Evolutionary conservation across 768 basidiomycete species (phyloP), one percentile per base, ranked within the genome.

Genomic region (Hygrocybe coccinea): DNA sequence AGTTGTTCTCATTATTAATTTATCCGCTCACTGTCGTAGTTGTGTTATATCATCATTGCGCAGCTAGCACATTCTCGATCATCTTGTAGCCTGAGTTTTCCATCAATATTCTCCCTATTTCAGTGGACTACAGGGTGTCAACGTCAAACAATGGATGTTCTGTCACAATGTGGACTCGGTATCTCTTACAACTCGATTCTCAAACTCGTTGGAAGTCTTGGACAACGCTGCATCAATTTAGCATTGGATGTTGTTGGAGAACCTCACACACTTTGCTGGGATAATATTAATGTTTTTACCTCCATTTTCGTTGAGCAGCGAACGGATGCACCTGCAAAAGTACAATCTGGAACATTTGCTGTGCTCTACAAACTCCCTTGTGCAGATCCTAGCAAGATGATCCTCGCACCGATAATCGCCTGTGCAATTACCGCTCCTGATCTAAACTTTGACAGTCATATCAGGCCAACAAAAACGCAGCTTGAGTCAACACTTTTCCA

Each of bases 291-390:
- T 38, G 45, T 69, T 21, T 63, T 55, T 0, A 65, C 60, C 1
- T 72, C 71, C 1, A 72, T 67, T n/a, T 64, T 60, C 38, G 60
- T 71, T 22, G 70, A 74, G 54, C 69, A 74, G 52, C 44, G 56
- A 0, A 56, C 58, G 3, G 50, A 56, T 19, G 60, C 60, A 1
- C 62, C 63, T 11, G 61, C 55, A 34, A 75, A 73, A 55, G 73
- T 73, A 6, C 69, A 71, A 41, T 72, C 71, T 2, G 71, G 73
- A 3, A 74, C 71, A 0, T 68, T 71, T 47, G 35, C 62, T 4
- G 58, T 71, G 5, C 50, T 75, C 3, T 74, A 74, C 54, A 36
- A 57, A 17, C 56, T 72, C 4, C 55, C 19, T 2, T 59, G 64
- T 52, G 64, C 58, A 3, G 52, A 57, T 17, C 57, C 56, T 10